Percentiles rank a stretch among this genome's conserved stretches.
phyloP scores from a whole-genome alignment of 177 flowering plant genomes.

The Vitis hybrid region DNA sequence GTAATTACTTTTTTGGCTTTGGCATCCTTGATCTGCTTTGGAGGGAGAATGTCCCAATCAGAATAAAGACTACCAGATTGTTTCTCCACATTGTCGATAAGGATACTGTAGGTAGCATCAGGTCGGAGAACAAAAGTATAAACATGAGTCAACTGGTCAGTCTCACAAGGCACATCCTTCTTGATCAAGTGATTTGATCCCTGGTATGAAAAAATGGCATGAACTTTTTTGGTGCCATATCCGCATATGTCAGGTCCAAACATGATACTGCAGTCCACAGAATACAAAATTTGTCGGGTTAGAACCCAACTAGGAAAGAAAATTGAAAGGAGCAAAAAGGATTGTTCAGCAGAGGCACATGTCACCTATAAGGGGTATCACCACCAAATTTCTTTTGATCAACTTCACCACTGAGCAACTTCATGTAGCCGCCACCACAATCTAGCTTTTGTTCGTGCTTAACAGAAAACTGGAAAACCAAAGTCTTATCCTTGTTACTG shows the following conservation, averaged over 20 bases:
- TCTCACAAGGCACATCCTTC: constrained; percentile 97
- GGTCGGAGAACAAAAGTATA: constrained; percentile 89
- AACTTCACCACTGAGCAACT: constrained; percentile 80
- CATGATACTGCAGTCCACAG: constrained; percentile 73
- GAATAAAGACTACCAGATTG: constrained; percentile 78
- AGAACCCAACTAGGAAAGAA: neutral
- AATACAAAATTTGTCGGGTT: too few relatives aligned
- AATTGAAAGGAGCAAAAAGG: neutral
- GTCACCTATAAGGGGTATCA: constrained; percentile 91
- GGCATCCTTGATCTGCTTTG: constrained; percentile 93
- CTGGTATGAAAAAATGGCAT: constrained; percentile 74
- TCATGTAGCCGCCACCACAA: constrained; percentile 99
- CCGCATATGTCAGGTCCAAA: constrained; percentile 99
- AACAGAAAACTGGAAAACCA: constrained; percentile 92
- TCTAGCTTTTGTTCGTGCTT: constrained; percentile 98
- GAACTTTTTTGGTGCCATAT: constrained; percentile 88
- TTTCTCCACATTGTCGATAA: constrained; percentile 88
- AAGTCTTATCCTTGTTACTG: constrained; percentile 90
- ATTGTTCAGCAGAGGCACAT: neutral
- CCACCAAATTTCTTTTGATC: constrained; percentile 98
- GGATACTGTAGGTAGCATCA: constrained; percentile 94
- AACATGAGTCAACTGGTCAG: constrained; percentile 92
- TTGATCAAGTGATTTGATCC: constrained; percentile 81
- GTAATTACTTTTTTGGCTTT: constrained; percentile 81
- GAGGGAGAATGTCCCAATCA: constrained; percentile 92